Evolutionary conservation across 805 yeast species (phyloP).

Genomic region (Wickerhamiella sergipiensis): DNA sequence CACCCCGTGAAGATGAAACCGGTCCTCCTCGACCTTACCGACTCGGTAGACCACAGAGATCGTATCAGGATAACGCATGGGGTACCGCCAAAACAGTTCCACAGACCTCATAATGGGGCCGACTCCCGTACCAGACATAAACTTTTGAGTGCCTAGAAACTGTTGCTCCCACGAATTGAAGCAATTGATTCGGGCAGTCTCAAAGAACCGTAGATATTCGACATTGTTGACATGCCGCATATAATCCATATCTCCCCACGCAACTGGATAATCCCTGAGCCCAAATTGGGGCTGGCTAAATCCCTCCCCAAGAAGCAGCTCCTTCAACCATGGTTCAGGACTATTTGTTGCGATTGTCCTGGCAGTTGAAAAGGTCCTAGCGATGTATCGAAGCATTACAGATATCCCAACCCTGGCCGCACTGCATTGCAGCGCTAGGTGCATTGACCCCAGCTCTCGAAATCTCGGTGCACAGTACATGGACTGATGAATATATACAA

Average conservation of each 20-base stretch:
- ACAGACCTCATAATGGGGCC: constrained; percentile 23
- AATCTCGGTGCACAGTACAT: too few species aligned
- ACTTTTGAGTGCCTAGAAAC: constrained; percentile 8
- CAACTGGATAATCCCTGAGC: constrained; percentile 13
- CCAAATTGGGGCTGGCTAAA: constrained; percentile 11
- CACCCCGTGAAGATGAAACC: constrained; percentile 20
- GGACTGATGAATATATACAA: too few species aligned
- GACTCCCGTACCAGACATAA: constrained; percentile 16
- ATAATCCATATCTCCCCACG: constrained; percentile 20
- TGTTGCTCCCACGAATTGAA: constrained; percentile 9
- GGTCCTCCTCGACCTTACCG: constrained; percentile 11
- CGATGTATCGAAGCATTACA: neutral
- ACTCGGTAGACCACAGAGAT: constrained; percentile 22
- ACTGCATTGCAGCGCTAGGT: neutral
- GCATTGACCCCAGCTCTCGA: neutral
- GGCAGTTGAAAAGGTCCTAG: neutral
- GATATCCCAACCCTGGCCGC: neutral
- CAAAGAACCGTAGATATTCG: constrained; percentile 23
- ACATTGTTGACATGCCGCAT: constrained; percentile 25
- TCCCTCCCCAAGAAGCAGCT: constrained; percentile 14
- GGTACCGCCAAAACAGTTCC: constrained; percentile 22
- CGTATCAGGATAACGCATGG: constrained; percentile 21
- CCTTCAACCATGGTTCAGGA: constrained; percentile 14
- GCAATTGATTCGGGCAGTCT: constrained; percentile 20
- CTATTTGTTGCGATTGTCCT: neutral